Evolutionary conservation across 2,329 filamentous ascomycete genomes (phyloP), one percentile per base, ranked within the genome.

Genomic region (Trichophyton rubrum): DNA sequence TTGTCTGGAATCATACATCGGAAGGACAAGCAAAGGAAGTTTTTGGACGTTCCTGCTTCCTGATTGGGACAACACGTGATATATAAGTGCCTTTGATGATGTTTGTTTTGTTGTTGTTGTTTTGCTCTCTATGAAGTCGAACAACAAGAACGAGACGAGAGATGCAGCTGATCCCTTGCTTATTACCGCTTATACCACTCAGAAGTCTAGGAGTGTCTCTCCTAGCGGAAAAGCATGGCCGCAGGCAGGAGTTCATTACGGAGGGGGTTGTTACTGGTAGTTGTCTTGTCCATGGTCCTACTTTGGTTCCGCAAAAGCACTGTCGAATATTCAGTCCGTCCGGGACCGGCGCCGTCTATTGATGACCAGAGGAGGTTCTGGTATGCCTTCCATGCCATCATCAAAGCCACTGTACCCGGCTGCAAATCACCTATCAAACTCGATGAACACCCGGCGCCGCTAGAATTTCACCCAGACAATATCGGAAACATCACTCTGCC

Each of bases 31-130:
- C 2, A 20, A 20, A 9, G 5, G 20, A 9, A 24, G 9, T 3
- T 51, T 51, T 24, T 51, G 8, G 27, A n/a, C 4, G 24, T 15
- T 35, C 51, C n/a, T 55, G 27, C 27, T 55, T 55, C 51, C 51
- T n/a, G 51, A 55, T 55, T 24, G 5, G 51, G 51, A 15, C 51
- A 17, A 35, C 51, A 55, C 51, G 51, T 55, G 51, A 55, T 55
- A 55, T 38, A 27, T 38, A 55, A 27, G 2, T 35, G 73, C 72
- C 51, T 77, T 13, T 3, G 27, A 17, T 8, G 27, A 35, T 55
- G 13, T 35, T 27, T 17, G 22, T 30, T n/a, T 22, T 22, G 17
- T 51, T 51, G 45, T 22, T 27, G 8, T 9, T 51, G 45, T 15
- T 49, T 22, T 22, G 11, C 17, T 13, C 22, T 51, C 24, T 1